phyloP scores from a whole-genome alignment of 2,329 filamentous ascomycete genomes.

The Pyrenochaeta sp. region DNA sequence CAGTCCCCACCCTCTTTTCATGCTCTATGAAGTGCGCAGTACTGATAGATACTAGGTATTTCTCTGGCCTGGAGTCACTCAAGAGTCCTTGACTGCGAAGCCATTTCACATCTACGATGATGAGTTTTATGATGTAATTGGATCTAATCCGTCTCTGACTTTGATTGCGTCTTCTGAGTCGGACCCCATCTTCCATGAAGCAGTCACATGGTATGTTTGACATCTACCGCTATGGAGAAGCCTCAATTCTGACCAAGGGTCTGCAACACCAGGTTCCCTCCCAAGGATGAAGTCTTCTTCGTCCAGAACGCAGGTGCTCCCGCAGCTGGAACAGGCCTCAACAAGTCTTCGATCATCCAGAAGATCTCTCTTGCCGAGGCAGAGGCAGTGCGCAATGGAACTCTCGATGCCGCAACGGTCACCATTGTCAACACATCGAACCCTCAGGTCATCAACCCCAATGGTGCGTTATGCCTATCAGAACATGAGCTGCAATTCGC shows the following conservation, averaged over 20 bases:
- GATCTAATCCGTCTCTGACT: constrained; percentile 29
- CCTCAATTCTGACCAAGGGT: not conserved
- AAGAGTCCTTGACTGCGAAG: constrained; percentile 27
- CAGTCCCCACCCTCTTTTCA: constrained; percentile 1
- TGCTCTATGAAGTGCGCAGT: not conserved
- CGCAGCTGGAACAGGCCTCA: constrained; percentile 33
- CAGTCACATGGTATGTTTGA: constrained; percentile 28
- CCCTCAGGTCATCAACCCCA: constrained; percentile 36
- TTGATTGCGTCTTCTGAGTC: constrained; percentile 30
- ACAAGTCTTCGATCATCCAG: constrained; percentile 36
- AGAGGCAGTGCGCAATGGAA: constrained; percentile 32
- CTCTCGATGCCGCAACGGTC: constrained; percentile 25
- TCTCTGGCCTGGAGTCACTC: constrained; percentile 30
- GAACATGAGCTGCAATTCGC: too few relatives aligned
- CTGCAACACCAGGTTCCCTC: constrained; percentile 14
- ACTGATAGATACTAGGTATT: constrained; percentile 24
- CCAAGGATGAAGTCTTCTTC: constrained; percentile 34
- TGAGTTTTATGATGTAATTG: constrained; percentile 36
- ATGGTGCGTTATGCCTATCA: constrained; percentile 8
- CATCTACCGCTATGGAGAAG: not conserved
- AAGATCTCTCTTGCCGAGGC: constrained; percentile 35
- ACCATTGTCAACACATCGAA: constrained; percentile 33
- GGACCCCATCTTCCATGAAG: constrained; percentile 36
- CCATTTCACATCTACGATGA: constrained; percentile 38
- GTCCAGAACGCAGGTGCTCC: constrained; percentile 34